Base-by-base conservation (phyloP, 1,284 basidiomycete species). In the Microbotryum scabiosae region DNA sequence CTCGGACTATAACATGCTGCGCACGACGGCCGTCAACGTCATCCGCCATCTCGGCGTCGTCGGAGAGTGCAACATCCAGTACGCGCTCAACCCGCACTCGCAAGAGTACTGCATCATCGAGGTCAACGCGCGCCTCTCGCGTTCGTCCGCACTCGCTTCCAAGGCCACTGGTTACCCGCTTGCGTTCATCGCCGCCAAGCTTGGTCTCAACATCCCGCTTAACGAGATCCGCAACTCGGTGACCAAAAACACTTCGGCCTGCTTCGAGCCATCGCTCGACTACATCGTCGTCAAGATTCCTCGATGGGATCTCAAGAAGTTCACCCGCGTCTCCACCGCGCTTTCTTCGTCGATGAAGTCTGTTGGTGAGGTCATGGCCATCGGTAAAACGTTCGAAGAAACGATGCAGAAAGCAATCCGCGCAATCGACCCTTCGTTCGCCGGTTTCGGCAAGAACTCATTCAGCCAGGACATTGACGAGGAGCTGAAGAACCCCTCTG, bases 151-250 rank as follows among this genome's bases (percentile, higher is more conserved):
- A 47, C 83, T 99, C 47, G 96, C 96, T 16, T 98, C 94, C 45
- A 99, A 99, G 77, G 96, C 96, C 28, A 98, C 96, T 32, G 96
- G 96, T 45, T 99, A 99, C 77, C 96, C 96, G 56, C 85, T 99
- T 56, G 96, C 96, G 7, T 99, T 98, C 79, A 99, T 94, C 12
- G 96, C 96, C 36, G 96, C 94, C 51, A 97, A 98, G 78, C 84
- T 97, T 51, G 94, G 93, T 74, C 85, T 98, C 57, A 89, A 90
- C 59, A 94, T 97, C 57, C 94, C 94, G 10, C 83, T 98, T 54
- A 96, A 97, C 77, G 92, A 96, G 78, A 97, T 97, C 79, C 88
- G 87, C 78, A 98, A 98, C 79, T 87, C 87, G 36, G 94, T 97
- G 64, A 97, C 96, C 58, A 93, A 92, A 76, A 85, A 91, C 66